Evolutionary conservation across 2,329 filamentous ascomycete genomes (phyloP).

Genomic region (Ophiocordyceps camponoti-saundersi): DNA sequence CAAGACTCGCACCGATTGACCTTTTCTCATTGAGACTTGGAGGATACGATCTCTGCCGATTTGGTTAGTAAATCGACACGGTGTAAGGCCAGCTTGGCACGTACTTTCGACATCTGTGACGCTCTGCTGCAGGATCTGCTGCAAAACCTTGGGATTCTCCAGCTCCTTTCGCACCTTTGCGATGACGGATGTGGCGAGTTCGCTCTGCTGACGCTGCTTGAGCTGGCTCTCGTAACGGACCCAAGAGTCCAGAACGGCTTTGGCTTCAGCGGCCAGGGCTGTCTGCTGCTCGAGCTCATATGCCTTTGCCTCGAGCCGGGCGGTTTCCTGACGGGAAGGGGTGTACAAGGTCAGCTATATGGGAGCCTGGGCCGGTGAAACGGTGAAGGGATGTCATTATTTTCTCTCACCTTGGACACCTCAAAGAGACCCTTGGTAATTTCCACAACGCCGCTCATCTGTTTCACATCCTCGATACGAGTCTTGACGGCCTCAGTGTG

Average conservation of each 20-base stretch:
- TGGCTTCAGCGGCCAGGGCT: constrained; percentile 80
- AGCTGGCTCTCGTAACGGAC: constrained; percentile 97
- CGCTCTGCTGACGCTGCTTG: constrained; percentile 95
- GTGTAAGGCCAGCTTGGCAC: constrained; percentile 4
- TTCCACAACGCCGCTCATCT: constrained; percentile 86
- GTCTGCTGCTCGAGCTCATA: constrained; percentile 97
- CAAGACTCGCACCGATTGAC: constrained; percentile 14
- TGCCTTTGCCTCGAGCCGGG: constrained; percentile 84
- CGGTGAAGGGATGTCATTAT: neutral
- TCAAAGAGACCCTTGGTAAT: constrained; percentile 94
- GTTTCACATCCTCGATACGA: constrained; percentile 85
- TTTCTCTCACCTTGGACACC: constrained; percentile 73
- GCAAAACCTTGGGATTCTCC: constrained; percentile 89
- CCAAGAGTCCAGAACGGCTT: constrained; percentile 93
- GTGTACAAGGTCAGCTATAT: neutral
- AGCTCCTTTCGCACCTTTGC: constrained; percentile 98
- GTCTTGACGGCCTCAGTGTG: constrained; percentile 91
- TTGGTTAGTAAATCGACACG: constrained; percentile 14
- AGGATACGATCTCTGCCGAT: constrained; percentile 38
- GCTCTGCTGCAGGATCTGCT: constrained; percentile 97
- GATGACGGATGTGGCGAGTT: constrained; percentile 84
- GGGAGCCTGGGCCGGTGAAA: neutral
- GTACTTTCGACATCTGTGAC: constrained; percentile 90
- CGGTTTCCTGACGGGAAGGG: constrained; percentile 62
- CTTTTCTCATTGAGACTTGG: constrained; percentile 45